Evolutionary conservation across 1,284 basidiomycete species (phyloP).

Genomic region (Irpex sp.): DNA sequence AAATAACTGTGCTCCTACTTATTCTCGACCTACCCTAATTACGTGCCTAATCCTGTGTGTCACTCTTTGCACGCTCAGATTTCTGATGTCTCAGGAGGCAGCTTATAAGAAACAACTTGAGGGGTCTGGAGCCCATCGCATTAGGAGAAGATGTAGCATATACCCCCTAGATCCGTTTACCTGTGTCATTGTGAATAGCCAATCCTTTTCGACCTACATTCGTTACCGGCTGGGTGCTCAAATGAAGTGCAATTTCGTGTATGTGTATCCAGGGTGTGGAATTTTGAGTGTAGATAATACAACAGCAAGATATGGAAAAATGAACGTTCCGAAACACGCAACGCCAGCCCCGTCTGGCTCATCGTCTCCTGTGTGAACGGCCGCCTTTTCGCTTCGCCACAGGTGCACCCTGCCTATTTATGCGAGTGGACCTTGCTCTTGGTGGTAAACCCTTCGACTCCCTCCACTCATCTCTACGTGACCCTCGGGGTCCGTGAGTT

Average conservation of each 20-base stretch:
- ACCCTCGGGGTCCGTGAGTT: slow-evolving; percentile 67
- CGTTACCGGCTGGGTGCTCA: not conserved
- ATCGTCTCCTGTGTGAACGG: slow-evolving; percentile 64
- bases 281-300: not conserved
- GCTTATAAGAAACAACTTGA: not conserved
- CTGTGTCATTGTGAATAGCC: not conserved
- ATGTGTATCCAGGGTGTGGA: not conserved
- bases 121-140: not conserved
- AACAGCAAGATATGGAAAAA: not conserved
- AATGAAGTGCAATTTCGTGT: not conserved
- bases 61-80: not conserved
- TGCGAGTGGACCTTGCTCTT: slow-evolving; percentile 41
- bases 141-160: not conserved
- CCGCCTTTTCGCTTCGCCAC: slow-evolving; percentile 60
- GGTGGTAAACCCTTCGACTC: slow-evolving; percentile 62
- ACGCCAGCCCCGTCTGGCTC: slow-evolving; percentile 13
- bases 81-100: not conserved
- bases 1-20: not conserved
- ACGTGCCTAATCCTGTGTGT: too few species aligned
- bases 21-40: not conserved
- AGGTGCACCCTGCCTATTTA: slow-evolving; percentile 62
- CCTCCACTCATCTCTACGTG: slow-evolving; percentile 71
- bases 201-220: not conserved
- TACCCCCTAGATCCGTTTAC: not conserved
- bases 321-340: not conserved